Percentiles rank a stretch among this genome's conserved stretches.
Conservation (phyloP, 768 basidiomycete genomes). For the Suillus ampliporus region DNA sequence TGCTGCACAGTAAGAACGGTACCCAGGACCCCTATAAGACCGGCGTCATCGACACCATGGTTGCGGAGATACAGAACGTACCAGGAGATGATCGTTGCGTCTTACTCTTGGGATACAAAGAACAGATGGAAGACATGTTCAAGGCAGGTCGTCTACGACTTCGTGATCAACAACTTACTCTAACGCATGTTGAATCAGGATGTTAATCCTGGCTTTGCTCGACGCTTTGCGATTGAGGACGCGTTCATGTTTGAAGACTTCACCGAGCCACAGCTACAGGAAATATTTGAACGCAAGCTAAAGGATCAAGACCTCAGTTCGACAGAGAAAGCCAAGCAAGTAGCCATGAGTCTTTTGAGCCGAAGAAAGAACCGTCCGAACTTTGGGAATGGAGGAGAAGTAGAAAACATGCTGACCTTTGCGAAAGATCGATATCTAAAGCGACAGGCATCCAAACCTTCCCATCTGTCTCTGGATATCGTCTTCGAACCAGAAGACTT, state of each 20-base stretch:
- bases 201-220: conserved; percentile 69
- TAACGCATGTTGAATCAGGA: conserved; percentile 46
- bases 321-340: conserved; percentile 58
- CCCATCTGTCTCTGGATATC: conserved; percentile 25
- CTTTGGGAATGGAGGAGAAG: conserved; percentile 70
- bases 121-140: conserved; percentile 77
- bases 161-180: background rate
- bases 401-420: conserved; percentile 60
- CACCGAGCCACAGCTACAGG: conserved; percentile 52
- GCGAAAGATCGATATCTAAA: conserved; percentile 57
- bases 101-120: conserved; percentile 66
- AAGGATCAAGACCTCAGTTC: conserved; percentile 61
- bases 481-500: conserved; percentile 57
- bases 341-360: conserved; percentile 55
- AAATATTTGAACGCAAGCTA: conserved; percentile 61
- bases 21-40: conserved; percentile 61
- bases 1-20: conserved; percentile 55
- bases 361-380: conserved; percentile 52
- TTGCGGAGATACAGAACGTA: conserved; percentile 72
- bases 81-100: conserved; percentile 77
- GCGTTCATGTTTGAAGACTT: conserved; percentile 76
- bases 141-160: conserved; percentile 46
- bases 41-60: conserved; percentile 75
- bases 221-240: conserved; percentile 72
- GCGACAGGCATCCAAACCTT: conserved; percentile 37